Percentiles rank a stretch among this genome's conserved stretches.
Evolutionary conservation across 164 flowering plant genomes (phyloP).

Genomic region (Berberis vulgaris): DNA sequence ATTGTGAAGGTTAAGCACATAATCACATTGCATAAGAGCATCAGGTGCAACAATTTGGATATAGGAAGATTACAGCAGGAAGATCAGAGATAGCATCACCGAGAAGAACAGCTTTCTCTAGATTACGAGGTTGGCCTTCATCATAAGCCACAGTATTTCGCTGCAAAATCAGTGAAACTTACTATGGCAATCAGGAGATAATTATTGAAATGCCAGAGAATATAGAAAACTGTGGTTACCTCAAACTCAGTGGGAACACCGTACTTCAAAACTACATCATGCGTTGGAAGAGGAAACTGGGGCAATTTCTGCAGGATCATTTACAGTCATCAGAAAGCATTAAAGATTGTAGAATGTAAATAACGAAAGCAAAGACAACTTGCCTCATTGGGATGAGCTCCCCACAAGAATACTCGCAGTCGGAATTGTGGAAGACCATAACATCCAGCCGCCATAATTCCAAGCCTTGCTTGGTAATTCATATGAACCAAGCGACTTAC

Average conservation of each 20-base stretch:
- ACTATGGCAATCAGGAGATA: background rate
- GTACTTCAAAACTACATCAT: slow-evolving; percentile 36
- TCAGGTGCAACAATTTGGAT: slow-evolving; percentile 2
- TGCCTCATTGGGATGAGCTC: slow-evolving; percentile 43
- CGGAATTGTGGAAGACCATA: slow-evolving; percentile 65
- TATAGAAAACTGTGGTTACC: slow-evolving; percentile 17
- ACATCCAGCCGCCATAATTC: slow-evolving; percentile 62
- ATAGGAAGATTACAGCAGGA: slow-evolving; percentile 31
- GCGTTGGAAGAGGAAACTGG: slow-evolving; percentile 53
- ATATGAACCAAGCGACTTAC: slow-evolving; percentile 44
- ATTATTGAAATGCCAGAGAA: slow-evolving; percentile 1
- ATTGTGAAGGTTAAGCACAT: slow-evolving; percentile 1
- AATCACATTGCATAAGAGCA: slow-evolving; percentile 5
- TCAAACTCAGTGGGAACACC: slow-evolving; percentile 49
- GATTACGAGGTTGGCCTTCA: slow-evolving; percentile 36
- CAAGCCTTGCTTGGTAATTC: slow-evolving; percentile 59
- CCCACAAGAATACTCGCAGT: slow-evolving; percentile 52
- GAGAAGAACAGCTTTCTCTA: slow-evolving; percentile 38
- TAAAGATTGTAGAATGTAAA: slow-evolving; percentile 1
- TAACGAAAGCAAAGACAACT: slow-evolving; percentile 9
- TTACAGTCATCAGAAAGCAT: background rate
- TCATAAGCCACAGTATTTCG: slow-evolving; percentile 52
- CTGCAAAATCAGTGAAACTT: slow-evolving; percentile 20
- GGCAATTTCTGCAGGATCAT: slow-evolving; percentile 39
- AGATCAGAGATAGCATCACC: slow-evolving; percentile 56